These are phyloP conservation scores for Gamsiella multidivaricata DNA, from an alignment of 192 early-diverging fungal species.

Conservation along the genomic window DNA sequence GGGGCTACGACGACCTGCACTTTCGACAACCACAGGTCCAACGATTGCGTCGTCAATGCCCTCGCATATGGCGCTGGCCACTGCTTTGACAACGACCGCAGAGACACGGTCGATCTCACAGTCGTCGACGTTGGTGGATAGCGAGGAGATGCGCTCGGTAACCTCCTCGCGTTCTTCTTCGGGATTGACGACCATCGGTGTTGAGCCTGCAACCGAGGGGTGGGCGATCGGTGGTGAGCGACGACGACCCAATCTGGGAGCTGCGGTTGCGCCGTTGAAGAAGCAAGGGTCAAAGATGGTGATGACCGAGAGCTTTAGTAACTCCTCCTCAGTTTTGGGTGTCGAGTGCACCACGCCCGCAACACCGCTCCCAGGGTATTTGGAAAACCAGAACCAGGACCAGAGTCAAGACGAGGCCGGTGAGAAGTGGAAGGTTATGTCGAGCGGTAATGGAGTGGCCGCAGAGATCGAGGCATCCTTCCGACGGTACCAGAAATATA, in stretches of 20 bases:
- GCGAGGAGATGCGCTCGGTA: not conserved
- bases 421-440: no score
- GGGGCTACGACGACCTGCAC: not conserved
- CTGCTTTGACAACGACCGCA: not conserved
- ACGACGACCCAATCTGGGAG: constrained; percentile 5
- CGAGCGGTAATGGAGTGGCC: not conserved
- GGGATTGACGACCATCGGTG: not conserved
- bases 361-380: constrained; percentile 7
- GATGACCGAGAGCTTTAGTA: constrained; percentile 34
- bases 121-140: constrained; percentile 4
- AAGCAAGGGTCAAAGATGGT: not conserved
- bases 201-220: constrained; percentile 10
- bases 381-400: no score
- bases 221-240: not conserved
- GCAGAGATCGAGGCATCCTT: constrained; percentile 35
- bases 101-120: constrained; percentile 10
- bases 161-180: constrained; percentile 24
- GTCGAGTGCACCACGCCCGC: constrained; percentile 25
- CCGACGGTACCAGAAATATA: constrained; percentile 37
- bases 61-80: not conserved
- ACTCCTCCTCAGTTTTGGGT: constrained; percentile 24
- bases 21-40: constrained; percentile 5
- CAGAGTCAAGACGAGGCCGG: no score
- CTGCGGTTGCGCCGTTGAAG: not conserved
- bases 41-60: not conserved